Percentiles rank a stretch among this genome's conserved stretches.
Conservation (phyloP, 768 basidiomycete species). For the Agrocybe pediades region DNA sequence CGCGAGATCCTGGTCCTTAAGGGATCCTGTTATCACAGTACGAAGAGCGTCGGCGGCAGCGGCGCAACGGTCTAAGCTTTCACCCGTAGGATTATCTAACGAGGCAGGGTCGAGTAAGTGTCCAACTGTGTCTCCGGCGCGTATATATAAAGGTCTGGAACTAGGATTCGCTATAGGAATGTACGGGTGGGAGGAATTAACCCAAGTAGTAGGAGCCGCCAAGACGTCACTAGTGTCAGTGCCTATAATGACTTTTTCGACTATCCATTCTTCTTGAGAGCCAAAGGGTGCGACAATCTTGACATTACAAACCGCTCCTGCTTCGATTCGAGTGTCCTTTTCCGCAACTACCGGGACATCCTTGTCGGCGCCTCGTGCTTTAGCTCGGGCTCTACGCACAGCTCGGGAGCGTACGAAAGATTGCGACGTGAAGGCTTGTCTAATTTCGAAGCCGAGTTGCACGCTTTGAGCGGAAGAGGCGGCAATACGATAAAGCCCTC, state of each 20-base stretch:
- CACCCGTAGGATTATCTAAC: background rate
- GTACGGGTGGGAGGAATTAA: background rate
- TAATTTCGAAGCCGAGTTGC: constrained; percentile 18
- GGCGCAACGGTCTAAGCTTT: background rate
- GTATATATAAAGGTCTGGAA: constrained; percentile 1
- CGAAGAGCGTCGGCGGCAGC: constrained; percentile 3
- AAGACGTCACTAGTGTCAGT: constrained; percentile 2
- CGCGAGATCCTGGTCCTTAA: constrained; percentile 5
- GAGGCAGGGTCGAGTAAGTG: constrained; percentile 1
- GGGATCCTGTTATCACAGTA: constrained; percentile 2
- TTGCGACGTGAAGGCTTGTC: constrained; percentile 3
- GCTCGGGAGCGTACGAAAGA: constrained; percentile 7
- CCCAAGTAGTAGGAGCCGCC: constrained; percentile 10
- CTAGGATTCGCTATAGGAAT: constrained; percentile 11
- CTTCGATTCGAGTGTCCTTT: too few species aligned
- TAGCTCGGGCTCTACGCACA: background rate
- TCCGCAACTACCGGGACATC: too few species aligned
- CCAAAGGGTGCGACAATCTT: too few species aligned
- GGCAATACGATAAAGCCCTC: background rate
- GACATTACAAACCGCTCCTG: too few species aligned
- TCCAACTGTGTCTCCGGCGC: constrained; percentile 12
- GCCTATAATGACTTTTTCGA: too few species aligned
- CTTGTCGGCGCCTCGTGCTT: too few species aligned
- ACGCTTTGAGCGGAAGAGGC: constrained; percentile 10
- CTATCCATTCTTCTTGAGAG: too few species aligned